These are phyloP conservation scores for Polytrichum commune DNA, from an alignment of 225 moss, liverwort and hornwort genomes.

Conservation along the genomic window DNA sequence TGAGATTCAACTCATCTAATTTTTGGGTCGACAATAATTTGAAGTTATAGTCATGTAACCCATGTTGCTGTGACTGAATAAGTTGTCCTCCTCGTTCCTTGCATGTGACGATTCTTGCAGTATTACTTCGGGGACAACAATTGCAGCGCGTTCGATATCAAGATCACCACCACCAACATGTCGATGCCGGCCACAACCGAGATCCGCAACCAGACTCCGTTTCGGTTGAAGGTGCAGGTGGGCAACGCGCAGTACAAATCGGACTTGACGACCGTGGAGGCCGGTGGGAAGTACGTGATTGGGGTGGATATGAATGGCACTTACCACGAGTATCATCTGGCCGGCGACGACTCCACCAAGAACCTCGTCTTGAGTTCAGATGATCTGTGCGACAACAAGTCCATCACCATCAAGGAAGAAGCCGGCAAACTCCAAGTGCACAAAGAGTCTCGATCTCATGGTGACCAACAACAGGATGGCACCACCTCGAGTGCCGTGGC, in stretches of 20 bases:
- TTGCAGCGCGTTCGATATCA: background rate
- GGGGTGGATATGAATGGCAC: conserved; percentile 34
- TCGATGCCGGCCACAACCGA: conserved; percentile 16
- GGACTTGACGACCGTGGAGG: conserved; percentile 17
- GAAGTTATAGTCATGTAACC: no score
- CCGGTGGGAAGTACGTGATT: conserved; percentile 21
- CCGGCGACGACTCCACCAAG: background rate
- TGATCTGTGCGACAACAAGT: conserved; percentile 32
- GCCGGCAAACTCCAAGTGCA: conserved; percentile 23
- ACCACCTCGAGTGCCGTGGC: background rate
- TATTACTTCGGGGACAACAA: no score
- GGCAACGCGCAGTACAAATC: conserved; percentile 15
- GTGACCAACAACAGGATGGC: background rate
- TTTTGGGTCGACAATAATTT: no score
- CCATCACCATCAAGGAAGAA: conserved; percentile 41
- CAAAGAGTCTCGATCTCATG: conserved; percentile 15
- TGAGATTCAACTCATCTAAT: no score
- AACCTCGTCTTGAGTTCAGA: conserved; percentile 36
- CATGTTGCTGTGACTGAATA: no score
- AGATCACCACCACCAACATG: conserved; percentile 17
- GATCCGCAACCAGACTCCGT: conserved; percentile 26
- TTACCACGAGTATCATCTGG: conserved; percentile 36
- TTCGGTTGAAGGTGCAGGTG: conserved; percentile 26
- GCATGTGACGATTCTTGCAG: no score
- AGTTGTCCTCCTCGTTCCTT: no score